phyloP scores from a whole-genome alignment of 805 yeast genomes.

The Starmerella stigmatis region DNA sequence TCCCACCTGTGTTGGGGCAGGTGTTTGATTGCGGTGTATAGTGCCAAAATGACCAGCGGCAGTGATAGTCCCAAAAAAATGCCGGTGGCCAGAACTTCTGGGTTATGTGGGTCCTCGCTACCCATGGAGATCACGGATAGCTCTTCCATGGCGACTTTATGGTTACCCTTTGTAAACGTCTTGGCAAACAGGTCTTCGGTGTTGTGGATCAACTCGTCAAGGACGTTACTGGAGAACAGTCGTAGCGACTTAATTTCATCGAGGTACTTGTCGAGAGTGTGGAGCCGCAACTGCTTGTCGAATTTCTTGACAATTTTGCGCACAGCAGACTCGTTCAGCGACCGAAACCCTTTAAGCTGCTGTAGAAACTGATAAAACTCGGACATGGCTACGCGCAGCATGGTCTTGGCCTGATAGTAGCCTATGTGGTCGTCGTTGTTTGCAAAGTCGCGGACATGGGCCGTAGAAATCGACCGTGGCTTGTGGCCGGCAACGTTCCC shows the following conservation, averaged over 20 bases:
- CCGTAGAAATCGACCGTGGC: not conserved
- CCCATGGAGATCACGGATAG: conserved; percentile 41
- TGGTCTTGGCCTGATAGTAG: conserved; percentile 53
- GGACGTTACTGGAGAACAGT: conserved; percentile 36
- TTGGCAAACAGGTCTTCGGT: conserved; percentile 59
- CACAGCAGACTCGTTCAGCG: conserved; percentile 76
- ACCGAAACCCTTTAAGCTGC: conserved; percentile 56
- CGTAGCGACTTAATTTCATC: conserved; percentile 49
- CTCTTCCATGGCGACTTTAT: conserved; percentile 62
- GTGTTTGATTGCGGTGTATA: conserved; percentile 43
- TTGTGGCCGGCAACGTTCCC: not conserved
- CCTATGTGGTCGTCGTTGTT: conserved; percentile 34
- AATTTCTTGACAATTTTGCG: conserved; percentile 82
- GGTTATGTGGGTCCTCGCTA: conserved; percentile 28
- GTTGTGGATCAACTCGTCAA: conserved; percentile 52
- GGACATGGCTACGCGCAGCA: conserved; percentile 54
- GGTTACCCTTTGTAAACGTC: conserved; percentile 59
- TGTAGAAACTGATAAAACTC: conserved; percentile 69
- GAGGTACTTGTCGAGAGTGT: conserved; percentile 42
- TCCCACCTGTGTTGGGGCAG: conserved; percentile 37
- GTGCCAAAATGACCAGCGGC: conserved; percentile 54
- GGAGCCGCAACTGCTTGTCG: conserved; percentile 55
- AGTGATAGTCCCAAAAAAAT: conserved; percentile 56
- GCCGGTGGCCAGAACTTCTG: conserved; percentile 49
- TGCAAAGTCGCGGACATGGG: conserved; percentile 17